phyloP scores from a whole-genome alignment of 208 protist genomes.

The Leishmania lainsoni region DNA sequence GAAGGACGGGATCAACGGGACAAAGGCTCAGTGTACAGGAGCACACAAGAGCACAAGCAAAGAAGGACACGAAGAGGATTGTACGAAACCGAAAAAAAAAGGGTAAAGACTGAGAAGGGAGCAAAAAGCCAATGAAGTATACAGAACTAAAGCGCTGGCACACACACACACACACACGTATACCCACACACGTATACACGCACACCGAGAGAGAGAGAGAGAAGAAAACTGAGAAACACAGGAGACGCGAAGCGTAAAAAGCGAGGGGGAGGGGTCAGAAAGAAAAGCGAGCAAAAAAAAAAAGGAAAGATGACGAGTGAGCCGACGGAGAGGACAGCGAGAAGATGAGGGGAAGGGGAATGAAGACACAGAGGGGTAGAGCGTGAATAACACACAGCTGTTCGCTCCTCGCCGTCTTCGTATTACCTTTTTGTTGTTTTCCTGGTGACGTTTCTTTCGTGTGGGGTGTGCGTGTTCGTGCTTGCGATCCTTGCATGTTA shows the following conservation, averaged over 20 bases:
- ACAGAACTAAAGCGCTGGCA: background rate
- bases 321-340: background rate
- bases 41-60: background rate
- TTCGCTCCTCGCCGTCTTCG: background rate
- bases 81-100: background rate
- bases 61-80: background rate
- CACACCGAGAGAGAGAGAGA: background rate
- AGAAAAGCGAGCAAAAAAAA: background rate
- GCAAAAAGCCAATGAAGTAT: background rate
- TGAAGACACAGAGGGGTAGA: background rate
- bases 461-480: background rate
- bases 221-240: background rate
- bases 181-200: too few relatives aligned
- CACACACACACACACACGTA: background rate
- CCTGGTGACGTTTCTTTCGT: background rate
- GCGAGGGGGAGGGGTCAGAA: background rate
- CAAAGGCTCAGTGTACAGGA: background rate
- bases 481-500: background rate
- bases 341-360: background rate
- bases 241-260: background rate
- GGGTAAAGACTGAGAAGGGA: background rate
- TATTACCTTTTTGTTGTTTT: background rate
- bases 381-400: background rate
- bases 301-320: background rate
- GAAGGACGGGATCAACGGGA: background rate